Evolutionary conservation across 139 green algal species (phyloP), one percentile per base, ranked within the genome.

Genomic region (Yamagishiella unicocca): DNA sequence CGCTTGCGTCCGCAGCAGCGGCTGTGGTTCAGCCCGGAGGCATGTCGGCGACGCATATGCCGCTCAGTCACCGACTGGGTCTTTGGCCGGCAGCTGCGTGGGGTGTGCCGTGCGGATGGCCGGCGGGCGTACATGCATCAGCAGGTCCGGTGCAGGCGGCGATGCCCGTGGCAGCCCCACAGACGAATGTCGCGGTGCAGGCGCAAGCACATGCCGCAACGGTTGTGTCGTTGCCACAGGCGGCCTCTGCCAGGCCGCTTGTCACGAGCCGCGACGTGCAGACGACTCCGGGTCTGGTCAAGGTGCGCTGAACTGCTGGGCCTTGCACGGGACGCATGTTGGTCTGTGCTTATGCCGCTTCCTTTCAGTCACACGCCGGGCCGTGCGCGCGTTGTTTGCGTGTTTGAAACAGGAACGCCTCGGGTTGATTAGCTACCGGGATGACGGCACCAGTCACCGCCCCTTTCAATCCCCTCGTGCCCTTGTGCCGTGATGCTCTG

Each of bases 221-320:
- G n/a, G n/a, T n/a, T n/a, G n/a, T 17, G 17, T 17, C 50, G 50
- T 12, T 58, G 17, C 50, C 12, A 17, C 50, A 58, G 50, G 50
- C 38, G 9, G 40, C 40, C 8, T 33, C 76, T 24, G 27, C 29
- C 10, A 73, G 43, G 79, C 61, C 64, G 0, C 43, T 53, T 4
- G n/a, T 86, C 3, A 40, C 31, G 0, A 86, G 62, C 80, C 80
- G 80, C 8, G 80, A 86, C 42, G 80, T 67, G 21, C 80, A 86
- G 66, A 86, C 80, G 4, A 86, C 80, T 2, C 80, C 80, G 17
- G 45, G 80, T 7, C 42, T 86, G 0, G 24, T 53, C 2, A 42
- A 54, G 22, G 17, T 42, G 14, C 17, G n/a, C n/a, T n/a, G n/a
- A n/a, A n/a, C n/a, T n/a, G n/a, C n/a, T n/a, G n/a, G n/a, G n/a